phyloP scores from a whole-genome alignment of 2,329 filamentous ascomycete genomes.

The Clarireedia monteithiana region DNA sequence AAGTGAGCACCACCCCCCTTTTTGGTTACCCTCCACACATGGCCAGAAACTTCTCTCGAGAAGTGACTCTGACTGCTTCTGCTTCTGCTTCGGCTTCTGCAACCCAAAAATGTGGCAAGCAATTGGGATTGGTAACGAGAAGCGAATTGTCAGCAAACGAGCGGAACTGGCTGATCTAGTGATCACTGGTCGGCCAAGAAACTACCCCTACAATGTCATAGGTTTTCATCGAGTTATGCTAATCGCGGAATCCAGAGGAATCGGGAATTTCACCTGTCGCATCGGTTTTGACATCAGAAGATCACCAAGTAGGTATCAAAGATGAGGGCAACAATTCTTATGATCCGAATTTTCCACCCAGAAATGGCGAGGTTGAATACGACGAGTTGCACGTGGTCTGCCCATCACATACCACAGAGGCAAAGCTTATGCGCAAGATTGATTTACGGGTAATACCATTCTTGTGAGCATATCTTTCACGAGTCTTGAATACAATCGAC shows the following conservation, averaged over 20 bases:
- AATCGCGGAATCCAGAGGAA: background rate
- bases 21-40: background rate
- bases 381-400: slow-evolving; percentile 26
- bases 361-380: slow-evolving; percentile 11
- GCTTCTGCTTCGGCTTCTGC: no score
- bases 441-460: slow-evolving; percentile 66
- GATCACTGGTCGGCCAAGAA: background rate
- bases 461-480: slow-evolving; percentile 35
- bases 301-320: slow-evolving; percentile 20
- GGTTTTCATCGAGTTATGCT: background rate
- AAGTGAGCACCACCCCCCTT: background rate
- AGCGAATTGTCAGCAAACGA: no score
- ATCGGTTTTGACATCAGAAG: background rate
- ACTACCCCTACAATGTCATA: background rate
- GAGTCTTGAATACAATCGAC: background rate
- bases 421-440: slow-evolving; percentile 59
- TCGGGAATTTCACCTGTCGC: background rate
- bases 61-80: no score
- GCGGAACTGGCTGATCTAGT: background rate
- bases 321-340: slow-evolving; percentile 19
- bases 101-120: background rate
- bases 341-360: slow-evolving; percentile 16
- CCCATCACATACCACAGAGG: slow-evolving; percentile 39
- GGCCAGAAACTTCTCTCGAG: background rate
- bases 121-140: background rate